Base-by-base conservation (phyloP, 1,284 basidiomycete genomes). In the Boletellus dicymbophilus region DNA sequence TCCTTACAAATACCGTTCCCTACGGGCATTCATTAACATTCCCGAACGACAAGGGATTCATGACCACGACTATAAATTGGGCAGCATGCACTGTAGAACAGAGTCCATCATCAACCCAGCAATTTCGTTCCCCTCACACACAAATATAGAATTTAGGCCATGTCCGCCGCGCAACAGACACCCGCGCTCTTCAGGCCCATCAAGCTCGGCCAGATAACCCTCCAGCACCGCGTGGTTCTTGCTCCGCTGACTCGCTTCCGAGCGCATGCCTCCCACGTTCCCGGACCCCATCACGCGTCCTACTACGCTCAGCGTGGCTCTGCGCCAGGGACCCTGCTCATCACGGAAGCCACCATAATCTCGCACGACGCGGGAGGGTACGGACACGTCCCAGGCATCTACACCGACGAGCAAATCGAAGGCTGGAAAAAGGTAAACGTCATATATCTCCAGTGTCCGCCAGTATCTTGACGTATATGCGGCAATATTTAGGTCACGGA, bases 171-270 rank as follows among this genome's bases (percentile, higher is more conserved):
- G 10, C 27, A 30, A 11, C 40, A 30, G 20, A 41, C 20, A 1
- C 27, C 40, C 7, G 27, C 18, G 8, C 41, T 42, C 6, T 42
- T 42, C 41, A 33, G 23, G 21, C 65, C 72, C 6, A 49, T 73
- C 46, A 53, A 55, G 33, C 53, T 74, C 28, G 71, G 73, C 12
- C 30, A 46, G 10, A 30, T 70, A n/a, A 44, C 57, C 8, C 61
- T 74, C 27, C 52, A 40, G 47, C 63, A 71, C 51, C 63, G 71
- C 3, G 47, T 71, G 25, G 66, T 60, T 5, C 57, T 68, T 31
- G 67, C 71, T 0, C 71, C 70, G 8, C 46, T 72, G 37, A 70
- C 69, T 1, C 65, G 71, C 13, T 57, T 59, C 52, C 60, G 71
- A 11, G 66, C 62, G 3, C 37, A 59, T 34, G 49, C 46, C 1